phyloP scores from a whole-genome alignment of 805 yeast species.

The Teunomyces tritomae region DNA sequence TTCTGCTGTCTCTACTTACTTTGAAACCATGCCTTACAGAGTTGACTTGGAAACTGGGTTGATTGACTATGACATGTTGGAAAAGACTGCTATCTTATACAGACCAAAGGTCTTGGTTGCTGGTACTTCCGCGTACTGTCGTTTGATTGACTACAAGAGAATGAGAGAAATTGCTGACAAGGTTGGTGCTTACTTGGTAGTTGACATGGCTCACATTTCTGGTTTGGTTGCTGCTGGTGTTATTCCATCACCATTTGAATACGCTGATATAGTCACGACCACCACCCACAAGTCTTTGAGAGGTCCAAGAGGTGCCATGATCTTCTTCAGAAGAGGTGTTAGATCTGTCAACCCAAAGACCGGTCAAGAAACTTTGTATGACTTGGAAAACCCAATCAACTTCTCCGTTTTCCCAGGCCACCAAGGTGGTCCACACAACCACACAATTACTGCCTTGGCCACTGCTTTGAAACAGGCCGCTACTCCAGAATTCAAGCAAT shows the following conservation, averaged over 20 bases:
- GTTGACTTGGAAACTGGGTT: constrained; percentile 82
- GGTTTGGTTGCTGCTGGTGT: constrained; percentile 96
- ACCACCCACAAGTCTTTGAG: constrained; percentile 97
- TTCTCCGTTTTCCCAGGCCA: constrained; percentile 99
- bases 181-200: constrained; percentile 88
- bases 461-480: constrained; percentile 91
- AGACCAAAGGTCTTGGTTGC: constrained; percentile 96
- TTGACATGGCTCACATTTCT: constrained; percentile 97
- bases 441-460: constrained; percentile 93
- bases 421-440: constrained; percentile 99
- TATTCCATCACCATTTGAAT: constrained; percentile 86
- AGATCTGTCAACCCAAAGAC: constrained; percentile 73
- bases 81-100: constrained; percentile 76
- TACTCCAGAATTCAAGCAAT: constrained; percentile 82
- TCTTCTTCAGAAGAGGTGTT: constrained; percentile 93
- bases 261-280: constrained; percentile 95
- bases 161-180: constrained; percentile 89
- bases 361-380: constrained; percentile 83
- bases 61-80: constrained; percentile 87
- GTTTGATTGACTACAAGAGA: constrained; percentile 84
- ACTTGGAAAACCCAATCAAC: constrained; percentile 87
- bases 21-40: constrained; percentile 97
- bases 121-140: constrained; percentile 94
- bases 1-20: constrained; percentile 88
- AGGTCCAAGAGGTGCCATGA: constrained; percentile 99